Evolutionary conservation across 108 stramenopile species (phyloP), one percentile per base, ranked within the genome.

Genomic region (Discostella pseudostelligera): DNA sequence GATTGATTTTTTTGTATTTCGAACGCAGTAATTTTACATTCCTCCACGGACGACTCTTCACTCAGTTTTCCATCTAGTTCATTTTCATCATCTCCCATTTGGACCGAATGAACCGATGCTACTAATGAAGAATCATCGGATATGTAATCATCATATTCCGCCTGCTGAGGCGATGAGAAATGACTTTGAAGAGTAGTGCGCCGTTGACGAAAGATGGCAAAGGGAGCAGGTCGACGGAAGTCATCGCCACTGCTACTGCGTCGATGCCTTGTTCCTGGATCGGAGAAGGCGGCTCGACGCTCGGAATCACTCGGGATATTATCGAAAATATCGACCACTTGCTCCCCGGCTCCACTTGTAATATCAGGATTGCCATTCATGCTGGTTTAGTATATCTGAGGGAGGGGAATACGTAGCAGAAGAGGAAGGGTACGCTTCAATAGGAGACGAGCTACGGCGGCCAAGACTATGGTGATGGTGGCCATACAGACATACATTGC

Each of bases 221-320:
- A 74, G 0, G 73, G 53, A 0, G 65, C 73, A 12, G 73, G 73
- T 21, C 59, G 56, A 32, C 73, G 28, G 47, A 65, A 59, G 16
- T 29, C 42, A 20, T 10, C 16, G 35, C 67, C 21, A 21, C 40
- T 37, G 40, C n/a, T n/a, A n/a, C n/a, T n/a, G n/a, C n/a, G n/a
- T n/a, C n/a, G n/a, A n/a, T n/a, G n/a, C n/a, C n/a, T n/a, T n/a
- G 44, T 51, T 17, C 4, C 25, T 45, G 37, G 54, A 39, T 39
- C 62, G 24, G 56, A 45, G 21, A 44, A 48, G 44, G 47, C 54
- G 40, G 70, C 61, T 8, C 55, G 50, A 16, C 73, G 59, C 35
- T 74, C 73, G n/a, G 32, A 50, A 67, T 74, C 73, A 39, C 65
- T 66, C 8, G 73, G 73, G 43, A 74, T 67, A 35, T 74, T 67